Evolutionary conservation across 2,329 filamentous ascomycete species (phyloP), one percentile per base, ranked within the genome.

Genomic region (Neofusicoccum parvum): DNA sequence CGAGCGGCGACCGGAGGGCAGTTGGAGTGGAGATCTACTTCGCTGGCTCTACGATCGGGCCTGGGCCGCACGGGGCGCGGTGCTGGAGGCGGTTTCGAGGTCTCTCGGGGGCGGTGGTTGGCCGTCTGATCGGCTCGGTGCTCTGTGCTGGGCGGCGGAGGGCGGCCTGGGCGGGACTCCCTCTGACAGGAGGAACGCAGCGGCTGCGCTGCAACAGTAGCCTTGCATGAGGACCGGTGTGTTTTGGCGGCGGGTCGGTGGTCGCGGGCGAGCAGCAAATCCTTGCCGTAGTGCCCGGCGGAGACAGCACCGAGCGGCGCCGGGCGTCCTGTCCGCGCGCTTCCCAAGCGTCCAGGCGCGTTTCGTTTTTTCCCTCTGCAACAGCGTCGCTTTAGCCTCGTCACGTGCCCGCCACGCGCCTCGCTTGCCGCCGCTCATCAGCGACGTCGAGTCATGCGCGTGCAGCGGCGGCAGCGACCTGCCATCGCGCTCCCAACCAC

Each of bases 351-450:
- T 5, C 27, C 27, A 32, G 17, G 15, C 41, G 54, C 54, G 54
- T 60, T 48, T 60, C 43, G 56, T 49, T 50, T 59, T 23, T 23
- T n/a, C 14, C 41, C 17, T 15, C 12, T 45, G 37, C 23, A 34
- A 34, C 27, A 60, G 41, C 34, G 50, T 46, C 56, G 43, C 20
- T 60, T 60, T 60, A 60, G 56, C 56, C 56, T 60, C 43, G 48
- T 46, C 56, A 60, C 56, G 56, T 60, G 56, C 34, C 11, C 32
- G 37, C 17, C 43, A 15, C 17, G n/a, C 54, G 54, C 17, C 56
- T 60, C 56, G 56, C 56, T 60, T 60, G 41, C 54, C 37, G 39
- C 54, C 54, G 54, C 54, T 45, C 39, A 48, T 49, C 56, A 37
- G 48, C 56, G 5, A 39, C 37, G 27, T 23, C 56, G 56, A 60